A percentile compares a stretch with the other conserved stretches of the same genome.
Evolutionary conservation across 768 basidiomycete genomes (phyloP).

Genomic region (Cyclocybe cylindracea): DNA sequence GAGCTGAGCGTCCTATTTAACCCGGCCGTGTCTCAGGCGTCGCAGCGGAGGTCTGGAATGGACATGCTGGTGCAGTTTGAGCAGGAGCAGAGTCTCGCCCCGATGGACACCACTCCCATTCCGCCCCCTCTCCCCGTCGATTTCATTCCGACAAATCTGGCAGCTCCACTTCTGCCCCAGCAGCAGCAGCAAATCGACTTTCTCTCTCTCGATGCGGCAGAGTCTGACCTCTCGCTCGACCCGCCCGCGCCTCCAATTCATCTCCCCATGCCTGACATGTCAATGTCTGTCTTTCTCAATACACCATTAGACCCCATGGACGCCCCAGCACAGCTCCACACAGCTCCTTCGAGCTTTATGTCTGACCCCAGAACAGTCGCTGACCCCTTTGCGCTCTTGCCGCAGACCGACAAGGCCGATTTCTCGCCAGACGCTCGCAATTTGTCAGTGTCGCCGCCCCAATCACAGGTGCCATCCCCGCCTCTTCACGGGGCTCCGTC

Average conservation of each 20-base stretch:
- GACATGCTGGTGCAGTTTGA: slow-evolving; percentile 30
- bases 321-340: slow-evolving; percentile 19
- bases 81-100: slow-evolving; percentile 27
- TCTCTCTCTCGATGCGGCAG: no score
- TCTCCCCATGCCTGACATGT: slow-evolving; percentile 37
- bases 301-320: slow-evolving; percentile 36
- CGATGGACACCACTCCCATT: slow-evolving; percentile 38
- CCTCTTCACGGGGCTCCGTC: slow-evolving; percentile 39
- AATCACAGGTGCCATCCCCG: slow-evolving; percentile 38
- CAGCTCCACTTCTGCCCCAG: slow-evolving; percentile 1
- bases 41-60: slow-evolving; percentile 10
- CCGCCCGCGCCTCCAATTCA: slow-evolving; percentile 30
- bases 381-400: slow-evolving; percentile 32
- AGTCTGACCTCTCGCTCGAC: slow-evolving; percentile 12
- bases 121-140: slow-evolving; percentile 12
- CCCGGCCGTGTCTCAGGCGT: slow-evolving; percentile 4
- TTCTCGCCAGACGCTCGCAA: slow-evolving; percentile 36
- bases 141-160: slow-evolving; percentile 5
- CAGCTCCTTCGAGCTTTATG: slow-evolving; percentile 38
- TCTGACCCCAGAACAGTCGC: slow-evolving; percentile 36
- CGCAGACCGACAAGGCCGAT: slow-evolving; percentile 36
- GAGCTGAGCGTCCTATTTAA: slow-evolving; percentile 19
- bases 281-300: slow-evolving; percentile 30
- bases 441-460: slow-evolving; percentile 33
- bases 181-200: no score